A percentile compares a stretch with the other conserved stretches of the same genome.
These are phyloP conservation scores for Chenopodium quinoa DNA, from an alignment of 148 eudicot species.

Conservation along the genomic window DNA sequence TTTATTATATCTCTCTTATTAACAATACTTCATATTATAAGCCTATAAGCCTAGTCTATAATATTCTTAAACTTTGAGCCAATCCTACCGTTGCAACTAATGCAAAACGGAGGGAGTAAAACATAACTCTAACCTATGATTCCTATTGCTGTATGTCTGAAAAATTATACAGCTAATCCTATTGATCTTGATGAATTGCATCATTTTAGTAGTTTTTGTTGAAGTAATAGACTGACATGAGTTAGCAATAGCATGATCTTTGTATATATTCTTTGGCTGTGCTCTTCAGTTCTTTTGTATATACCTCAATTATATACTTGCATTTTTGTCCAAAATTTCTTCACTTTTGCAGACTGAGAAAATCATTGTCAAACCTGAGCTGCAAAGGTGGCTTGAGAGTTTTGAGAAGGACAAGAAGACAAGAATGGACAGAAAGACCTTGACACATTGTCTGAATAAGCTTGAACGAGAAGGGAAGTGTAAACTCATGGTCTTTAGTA, in stretches of 20 bases:
- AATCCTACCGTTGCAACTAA: too few species aligned
- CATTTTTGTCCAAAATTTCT: neutral
- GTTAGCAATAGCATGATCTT: neutral
- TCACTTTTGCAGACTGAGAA: constrained; percentile 56
- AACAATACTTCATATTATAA: too few species aligned
- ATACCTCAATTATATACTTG: neutral
- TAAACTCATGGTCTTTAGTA: constrained; percentile 53
- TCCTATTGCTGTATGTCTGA: neutral
- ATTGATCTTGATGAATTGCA: neutral
- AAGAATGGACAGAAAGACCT: constrained; percentile 76
- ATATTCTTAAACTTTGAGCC: too few species aligned
- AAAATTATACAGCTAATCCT: neutral
- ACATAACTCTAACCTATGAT: neutral
- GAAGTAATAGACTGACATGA: neutral
- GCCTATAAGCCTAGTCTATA: too few species aligned
- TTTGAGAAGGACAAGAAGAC: constrained; percentile 65
- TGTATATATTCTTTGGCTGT: neutral
- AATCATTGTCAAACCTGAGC: constrained; percentile 72
- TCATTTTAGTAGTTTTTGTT: neutral
- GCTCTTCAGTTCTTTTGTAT: neutral
- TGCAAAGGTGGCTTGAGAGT: constrained; percentile 73
- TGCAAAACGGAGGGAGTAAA: neutral
- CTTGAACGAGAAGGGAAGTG: constrained; percentile 74
- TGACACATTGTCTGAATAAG: constrained; percentile 63
- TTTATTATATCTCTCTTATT: too few species aligned